phyloP scores from a whole-genome alignment of 495 filamentous ascomycete genomes.

The Aspergillus incahuasiensis region DNA sequence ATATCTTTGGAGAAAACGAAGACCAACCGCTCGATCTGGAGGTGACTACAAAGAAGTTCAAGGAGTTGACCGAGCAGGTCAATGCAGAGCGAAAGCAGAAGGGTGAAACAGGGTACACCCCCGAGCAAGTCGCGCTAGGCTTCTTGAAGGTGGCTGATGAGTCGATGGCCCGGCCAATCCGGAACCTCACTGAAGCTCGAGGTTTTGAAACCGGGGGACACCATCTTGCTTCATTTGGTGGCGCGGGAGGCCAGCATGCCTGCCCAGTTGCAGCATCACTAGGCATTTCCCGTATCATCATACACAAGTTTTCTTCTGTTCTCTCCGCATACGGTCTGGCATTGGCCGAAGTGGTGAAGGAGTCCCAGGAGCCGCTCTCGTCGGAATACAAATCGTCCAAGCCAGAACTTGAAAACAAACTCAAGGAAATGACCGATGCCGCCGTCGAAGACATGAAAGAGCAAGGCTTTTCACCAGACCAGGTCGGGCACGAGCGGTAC shows the following conservation, averaged over 20 bases:
- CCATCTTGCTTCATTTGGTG: slow-evolving; percentile 51
- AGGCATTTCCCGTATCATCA: slow-evolving; percentile 49
- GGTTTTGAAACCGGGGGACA: slow-evolving; percentile 49
- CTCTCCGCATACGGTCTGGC: slow-evolving; percentile 52
- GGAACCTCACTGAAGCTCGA: slow-evolving; percentile 48
- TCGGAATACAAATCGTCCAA: slow-evolving; percentile 33
- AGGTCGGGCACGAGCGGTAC: slow-evolving; percentile 47
- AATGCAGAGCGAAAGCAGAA: slow-evolving; percentile 31
- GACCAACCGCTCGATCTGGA: slow-evolving; percentile 78
- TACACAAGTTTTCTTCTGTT: slow-evolving; percentile 52
- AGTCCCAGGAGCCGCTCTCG: slow-evolving; percentile 47
- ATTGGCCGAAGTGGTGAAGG: slow-evolving; percentile 49
- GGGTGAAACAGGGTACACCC: slow-evolving; percentile 62
- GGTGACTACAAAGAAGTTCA: slow-evolving; percentile 71
- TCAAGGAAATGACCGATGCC: slow-evolving; percentile 27
- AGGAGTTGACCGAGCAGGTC: slow-evolving; percentile 72
- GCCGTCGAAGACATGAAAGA: slow-evolving; percentile 35
- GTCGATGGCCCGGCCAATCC: slow-evolving; percentile 51
- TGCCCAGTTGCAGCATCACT: slow-evolving; percentile 47
- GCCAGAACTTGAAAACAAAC: slow-evolving; percentile 28
- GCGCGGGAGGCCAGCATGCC: slow-evolving; percentile 53
- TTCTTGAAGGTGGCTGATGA: slow-evolving; percentile 53
- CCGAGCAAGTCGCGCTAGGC: slow-evolving; percentile 80
- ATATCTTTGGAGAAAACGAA: slow-evolving; percentile 92
- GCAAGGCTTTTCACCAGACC: slow-evolving; percentile 35